These are phyloP conservation scores for Boletus subcaerulescens DNA, from an alignment of 768 basidiomycete genomes.

Conservation along the genomic window DNA sequence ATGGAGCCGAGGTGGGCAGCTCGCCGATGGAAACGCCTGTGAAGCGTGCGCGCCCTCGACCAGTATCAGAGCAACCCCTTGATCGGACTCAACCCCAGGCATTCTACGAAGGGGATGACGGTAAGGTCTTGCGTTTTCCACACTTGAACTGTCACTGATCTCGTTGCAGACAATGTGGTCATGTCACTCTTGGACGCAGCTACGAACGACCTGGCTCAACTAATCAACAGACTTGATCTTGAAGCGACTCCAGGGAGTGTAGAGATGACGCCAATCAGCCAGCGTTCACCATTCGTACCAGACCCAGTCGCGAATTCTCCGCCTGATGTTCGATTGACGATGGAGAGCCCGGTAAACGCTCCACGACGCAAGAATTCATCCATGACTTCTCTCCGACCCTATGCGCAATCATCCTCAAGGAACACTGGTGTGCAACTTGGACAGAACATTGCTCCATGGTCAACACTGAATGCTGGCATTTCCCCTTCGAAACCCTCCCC, in stretches of 20 bases:
- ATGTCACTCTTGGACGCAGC: conserved; percentile 74
- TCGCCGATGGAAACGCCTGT: conserved; percentile 31
- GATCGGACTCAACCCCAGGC: conserved; percentile 47
- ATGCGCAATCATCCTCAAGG: conserved; percentile 36
- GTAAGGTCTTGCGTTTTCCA: conserved; percentile 8
- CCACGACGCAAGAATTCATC: conserved; percentile 40
- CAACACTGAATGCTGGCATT: conserved; percentile 39
- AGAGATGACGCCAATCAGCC: conserved; percentile 43
- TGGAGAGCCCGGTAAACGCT: conserved; percentile 38
- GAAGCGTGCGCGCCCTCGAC: conserved; percentile 48
- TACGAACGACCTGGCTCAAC: conserved; percentile 72
- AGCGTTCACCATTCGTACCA: conserved; percentile 18
- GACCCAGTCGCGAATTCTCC: conserved; percentile 28
- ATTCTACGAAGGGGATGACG: conserved; percentile 50
- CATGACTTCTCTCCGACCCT: conserved; percentile 49
- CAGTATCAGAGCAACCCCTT: conserved; percentile 62
- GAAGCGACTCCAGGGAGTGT: conserved; percentile 69
- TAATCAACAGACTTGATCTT: conserved; percentile 79
- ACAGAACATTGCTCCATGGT: conserved; percentile 65
- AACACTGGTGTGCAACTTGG: conserved; percentile 35
- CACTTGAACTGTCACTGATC: not conserved
- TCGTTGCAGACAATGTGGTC: conserved; percentile 42
- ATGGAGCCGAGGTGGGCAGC: not conserved
- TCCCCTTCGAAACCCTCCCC: conserved; percentile 38
- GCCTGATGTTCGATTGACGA: conserved; percentile 25